phyloP scores from a whole-genome alignment of 371 early-diverging fungal species.

The Rhizopus arrhizus region DNA sequence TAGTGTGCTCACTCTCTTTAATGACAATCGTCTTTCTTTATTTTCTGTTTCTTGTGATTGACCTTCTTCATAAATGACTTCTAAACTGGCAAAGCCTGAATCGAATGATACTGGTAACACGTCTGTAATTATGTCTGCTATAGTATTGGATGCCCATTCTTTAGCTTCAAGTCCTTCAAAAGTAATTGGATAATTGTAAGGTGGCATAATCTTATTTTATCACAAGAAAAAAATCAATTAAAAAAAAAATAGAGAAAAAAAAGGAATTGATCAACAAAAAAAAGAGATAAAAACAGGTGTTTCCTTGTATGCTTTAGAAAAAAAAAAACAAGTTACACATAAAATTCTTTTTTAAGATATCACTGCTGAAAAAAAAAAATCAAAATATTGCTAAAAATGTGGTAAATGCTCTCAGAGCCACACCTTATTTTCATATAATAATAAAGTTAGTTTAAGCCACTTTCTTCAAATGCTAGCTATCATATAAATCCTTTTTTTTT shows the following conservation, averaged over 20 bases:
- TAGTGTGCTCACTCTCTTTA: conserved; percentile 15
- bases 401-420: background rate
- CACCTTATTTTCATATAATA: background rate
- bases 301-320: too few relatives aligned
- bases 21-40: conserved; percentile 3
- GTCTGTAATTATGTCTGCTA: conserved; percentile 33
- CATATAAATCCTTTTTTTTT: too few relatives aligned
- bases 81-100: conserved; percentile 11
- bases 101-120: conserved; percentile 35
- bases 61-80: background rate
- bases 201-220: conserved; percentile 18
- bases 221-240: conserved; percentile 8
- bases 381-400: conserved; percentile 8
- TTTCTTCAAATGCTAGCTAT: too few relatives aligned
- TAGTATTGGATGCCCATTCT: conserved; percentile 39
- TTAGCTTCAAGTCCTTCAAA: conserved; percentile 46
- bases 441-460: background rate
- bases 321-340: conserved; percentile 7
- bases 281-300: background rate
- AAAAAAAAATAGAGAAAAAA: conserved; percentile 11
- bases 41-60: conserved; percentile 1
- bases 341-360: background rate
- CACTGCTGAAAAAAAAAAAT: too few relatives aligned
- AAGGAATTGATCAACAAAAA: conserved; percentile 8
- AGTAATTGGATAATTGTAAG: conserved; percentile 27